Evolutionary conservation across 306 rosid species (phyloP), one percentile per base, ranked within the genome.

Genomic region (Prunus campanulata): DNA sequence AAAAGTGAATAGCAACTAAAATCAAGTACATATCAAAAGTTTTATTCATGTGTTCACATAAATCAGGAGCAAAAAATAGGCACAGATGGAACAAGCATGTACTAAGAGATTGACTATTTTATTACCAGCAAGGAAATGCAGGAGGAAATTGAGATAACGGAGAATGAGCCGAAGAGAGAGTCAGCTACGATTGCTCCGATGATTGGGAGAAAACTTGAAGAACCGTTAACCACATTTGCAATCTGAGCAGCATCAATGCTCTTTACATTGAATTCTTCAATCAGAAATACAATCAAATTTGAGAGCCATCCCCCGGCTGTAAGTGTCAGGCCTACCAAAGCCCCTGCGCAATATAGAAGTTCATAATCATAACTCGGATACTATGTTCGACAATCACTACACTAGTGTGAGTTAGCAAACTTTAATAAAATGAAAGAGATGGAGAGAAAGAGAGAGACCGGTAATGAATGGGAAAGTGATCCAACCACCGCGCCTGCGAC

Each of bases 121-220:
- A 59, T 11, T 61, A 82, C 85, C 85, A 82, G 11, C 42, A 82
- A 64, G 30, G 74, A 77, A 72, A 82, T 68, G n/a, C 61, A 61
- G 12, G 79, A 70, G 22, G 85, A 82, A 32, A 82, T 24, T n/a
- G 75, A 50, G 56, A 46, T 67, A 11, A 90, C 89, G 8, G 82
- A 52, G 77, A 84, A 87, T 55, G 88, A 86, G 35, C 87, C 86
- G 2, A 74, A 64, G 83, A 84, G 84, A 65, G 91, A 80, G 78
- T 90, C 91, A 24, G 94, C 90, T 1, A 87, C 20, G 54, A 90
- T 60, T 6, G 94, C 94, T 2, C 79, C 89, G 60, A 86, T 2
- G 62, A 90, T 11, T 2, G 94, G 91, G 48, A 86, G 75, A 0
- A 90, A 68, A 63, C 2, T 20, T 5, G 54, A 3, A 79, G 79